Conservation (phyloP, 805 yeast genomes). For the Suhomyces sp. region DNA sequence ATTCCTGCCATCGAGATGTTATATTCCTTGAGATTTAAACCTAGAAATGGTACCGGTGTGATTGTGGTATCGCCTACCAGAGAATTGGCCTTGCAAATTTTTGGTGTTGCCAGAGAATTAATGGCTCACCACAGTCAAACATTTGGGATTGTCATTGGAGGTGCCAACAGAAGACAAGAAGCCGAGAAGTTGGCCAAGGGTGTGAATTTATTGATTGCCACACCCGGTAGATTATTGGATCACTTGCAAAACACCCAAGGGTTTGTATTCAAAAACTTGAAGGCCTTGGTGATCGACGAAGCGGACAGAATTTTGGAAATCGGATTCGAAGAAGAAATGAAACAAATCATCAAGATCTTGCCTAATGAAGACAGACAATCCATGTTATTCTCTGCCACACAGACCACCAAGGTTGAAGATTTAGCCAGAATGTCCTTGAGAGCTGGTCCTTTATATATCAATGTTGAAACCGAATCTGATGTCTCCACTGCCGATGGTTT, state of each 20-base stretch:
- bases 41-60: slow-evolving; percentile 98
- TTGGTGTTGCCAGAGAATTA: slow-evolving; percentile 95
- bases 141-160: slow-evolving; percentile 95
- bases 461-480: slow-evolving; percentile 81
- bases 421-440: slow-evolving; percentile 93
- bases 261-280: slow-evolving; percentile 89
- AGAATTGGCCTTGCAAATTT: slow-evolving; percentile 95
- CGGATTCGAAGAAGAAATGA: slow-evolving; percentile 99
- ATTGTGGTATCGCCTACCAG: slow-evolving; percentile 95
- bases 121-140: slow-evolving; percentile 92
- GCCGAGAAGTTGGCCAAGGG: slow-evolving; percentile 94
- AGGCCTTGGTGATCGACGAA: slow-evolving; percentile 93
- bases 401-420: slow-evolving; percentile 97
- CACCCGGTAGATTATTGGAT: slow-evolving; percentile 96
- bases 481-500: slow-evolving; percentile 93
- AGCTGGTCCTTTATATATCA: slow-evolving; percentile 90
- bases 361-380: slow-evolving; percentile 93
- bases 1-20: slow-evolving; percentile 94
- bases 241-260: slow-evolving; percentile 95
- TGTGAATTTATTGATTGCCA: slow-evolving; percentile 89
- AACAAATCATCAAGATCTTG: slow-evolving; percentile 87
- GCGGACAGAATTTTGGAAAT: slow-evolving; percentile 97
- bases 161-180: slow-evolving; percentile 96
- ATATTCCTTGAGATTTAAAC: slow-evolving; percentile 88
- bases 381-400: slow-evolving; percentile 98